A percentile compares a stretch with the other conserved stretches of the same genome.
Evolutionary conservation across 768 basidiomycete species (phyloP).

Genomic region (Sporobolomyces phaffii): DNA sequence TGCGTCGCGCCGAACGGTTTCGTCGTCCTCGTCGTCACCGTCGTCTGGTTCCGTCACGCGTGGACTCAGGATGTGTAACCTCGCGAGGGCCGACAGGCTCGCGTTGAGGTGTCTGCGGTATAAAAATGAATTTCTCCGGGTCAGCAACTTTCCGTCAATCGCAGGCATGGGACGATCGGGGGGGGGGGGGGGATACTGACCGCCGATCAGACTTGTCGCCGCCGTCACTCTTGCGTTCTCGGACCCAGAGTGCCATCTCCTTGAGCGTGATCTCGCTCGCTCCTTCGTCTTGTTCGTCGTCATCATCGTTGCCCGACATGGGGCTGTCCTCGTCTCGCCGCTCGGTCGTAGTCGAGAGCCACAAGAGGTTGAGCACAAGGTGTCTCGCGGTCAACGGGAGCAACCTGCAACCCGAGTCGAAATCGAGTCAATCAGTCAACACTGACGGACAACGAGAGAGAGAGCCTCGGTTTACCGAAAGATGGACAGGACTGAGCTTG

Average conservation of each 20-base stretch:
- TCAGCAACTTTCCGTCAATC: neutral
- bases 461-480: slow-evolving; percentile 63
- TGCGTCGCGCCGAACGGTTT: neutral
- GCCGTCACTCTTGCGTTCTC: slow-evolving; percentile 49
- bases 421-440: no score
- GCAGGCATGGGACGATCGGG: no score
- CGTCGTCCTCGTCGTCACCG: slow-evolving; percentile 54
- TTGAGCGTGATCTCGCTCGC: slow-evolving; percentile 60
- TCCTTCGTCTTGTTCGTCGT: slow-evolving; percentile 60
- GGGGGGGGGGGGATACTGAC: neutral
- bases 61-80: slow-evolving; percentile 62
- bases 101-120: slow-evolving; percentile 66
- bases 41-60: neutral
- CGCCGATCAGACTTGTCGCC: slow-evolving; percentile 25
- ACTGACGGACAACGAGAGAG: neutral
- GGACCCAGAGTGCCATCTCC: slow-evolving; percentile 64
- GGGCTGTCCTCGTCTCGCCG: neutral
- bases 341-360: slow-evolving; percentile 48
- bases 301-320: neutral
- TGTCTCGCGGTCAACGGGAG: slow-evolving; percentile 74
- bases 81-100: slow-evolving; percentile 59
- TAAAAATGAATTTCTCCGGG: no score
- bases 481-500: slow-evolving; percentile 82
- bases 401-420: no score
- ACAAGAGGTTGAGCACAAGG: slow-evolving; percentile 76